phyloP scores from a whole-genome alignment of 768 basidiomycete genomes.

The Suillus fuscotomentosus region DNA sequence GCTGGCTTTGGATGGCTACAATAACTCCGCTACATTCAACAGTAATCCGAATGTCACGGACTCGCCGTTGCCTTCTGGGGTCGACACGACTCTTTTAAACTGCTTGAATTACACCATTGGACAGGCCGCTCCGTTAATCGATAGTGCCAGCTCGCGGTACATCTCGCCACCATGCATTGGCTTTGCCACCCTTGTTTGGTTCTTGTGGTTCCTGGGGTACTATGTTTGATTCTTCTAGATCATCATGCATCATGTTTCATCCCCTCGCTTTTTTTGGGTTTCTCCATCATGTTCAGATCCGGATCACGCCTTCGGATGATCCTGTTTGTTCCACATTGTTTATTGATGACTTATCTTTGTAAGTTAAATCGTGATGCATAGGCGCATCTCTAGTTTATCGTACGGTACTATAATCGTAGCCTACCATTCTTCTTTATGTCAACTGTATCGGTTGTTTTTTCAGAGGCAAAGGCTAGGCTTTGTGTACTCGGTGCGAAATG shows the following conservation, averaged over 20 bases:
- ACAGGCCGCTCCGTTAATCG: slow-evolving; percentile 53
- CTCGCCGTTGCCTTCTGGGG: slow-evolving; percentile 48
- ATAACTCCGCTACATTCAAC: slow-evolving; percentile 53
- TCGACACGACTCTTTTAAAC: slow-evolving; percentile 48
- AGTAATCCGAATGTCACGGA: slow-evolving; percentile 39
- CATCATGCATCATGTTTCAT: neutral
- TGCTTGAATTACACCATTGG: slow-evolving; percentile 69
- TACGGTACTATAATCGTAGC: neutral
- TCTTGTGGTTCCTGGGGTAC: slow-evolving; percentile 14
- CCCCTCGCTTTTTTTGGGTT: neutral
- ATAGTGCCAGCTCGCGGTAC: slow-evolving; percentile 25
- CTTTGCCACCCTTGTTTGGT: slow-evolving; percentile 16
- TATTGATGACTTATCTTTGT: neutral
- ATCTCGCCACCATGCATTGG: slow-evolving; percentile 5
- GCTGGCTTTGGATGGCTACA: slow-evolving; percentile 64
- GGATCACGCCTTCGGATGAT: neutral
- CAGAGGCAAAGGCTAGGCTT: too few relatives aligned
- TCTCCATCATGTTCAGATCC: neutral
- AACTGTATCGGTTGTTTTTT: too few relatives aligned
- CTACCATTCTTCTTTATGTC: neutral
- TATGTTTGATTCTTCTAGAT: neutral
- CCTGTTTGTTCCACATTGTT: neutral
- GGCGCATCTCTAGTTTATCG: neutral
- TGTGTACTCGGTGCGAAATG: neutral
- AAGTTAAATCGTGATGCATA: too few relatives aligned